Conservation (phyloP, 2,329 filamentous ascomycete species). For the Colletotrichum tanaceti region DNA sequence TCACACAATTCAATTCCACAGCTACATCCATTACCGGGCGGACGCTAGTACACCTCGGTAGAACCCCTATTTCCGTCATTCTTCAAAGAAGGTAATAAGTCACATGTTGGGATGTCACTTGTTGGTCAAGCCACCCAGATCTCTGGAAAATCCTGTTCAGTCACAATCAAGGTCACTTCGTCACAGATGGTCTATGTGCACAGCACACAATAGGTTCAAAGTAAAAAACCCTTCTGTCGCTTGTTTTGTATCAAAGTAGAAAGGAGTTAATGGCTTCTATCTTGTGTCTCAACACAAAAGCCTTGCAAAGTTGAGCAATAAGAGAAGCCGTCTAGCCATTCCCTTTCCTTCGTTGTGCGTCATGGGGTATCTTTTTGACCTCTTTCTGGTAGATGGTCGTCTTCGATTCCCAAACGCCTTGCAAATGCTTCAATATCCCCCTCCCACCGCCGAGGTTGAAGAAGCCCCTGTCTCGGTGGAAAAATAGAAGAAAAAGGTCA, state of each 20-base stretch:
- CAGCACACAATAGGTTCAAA: not conserved
- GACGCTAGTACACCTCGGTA: slow-evolving; percentile 12
- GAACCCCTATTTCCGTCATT: slow-evolving; percentile 4
- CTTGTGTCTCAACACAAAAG: slow-evolving; percentile 23
- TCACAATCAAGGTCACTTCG: slow-evolving; percentile 1
- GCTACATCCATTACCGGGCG: not conserved
- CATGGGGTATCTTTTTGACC: slow-evolving; percentile 39
- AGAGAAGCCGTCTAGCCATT: slow-evolving; percentile 11
- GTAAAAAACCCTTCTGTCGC: slow-evolving; percentile 22
- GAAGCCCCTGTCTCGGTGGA: slow-evolving; percentile 21
- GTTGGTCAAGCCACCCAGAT: slow-evolving; percentile 14
- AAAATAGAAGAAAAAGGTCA: not conserved
- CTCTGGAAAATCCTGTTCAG: not conserved
- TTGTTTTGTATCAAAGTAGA: slow-evolving; percentile 25
- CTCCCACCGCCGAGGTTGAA: slow-evolving; percentile 22
- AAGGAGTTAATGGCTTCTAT: slow-evolving; percentile 14
- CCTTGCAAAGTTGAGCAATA: slow-evolving; percentile 32
- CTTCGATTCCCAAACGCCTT: slow-evolving; percentile 41
- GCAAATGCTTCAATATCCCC: slow-evolving; percentile 34
- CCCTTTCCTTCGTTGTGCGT: slow-evolving; percentile 27
- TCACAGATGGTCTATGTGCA: not conserved
- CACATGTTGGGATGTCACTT: not conserved
- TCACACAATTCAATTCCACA: not conserved
- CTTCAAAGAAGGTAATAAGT: not conserved
- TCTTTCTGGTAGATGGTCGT: slow-evolving; percentile 26